These are phyloP conservation scores for Sanghuangporus sanghuang DNA, from an alignment of 1,284 basidiomycete genomes.

Conservation along the genomic window DNA sequence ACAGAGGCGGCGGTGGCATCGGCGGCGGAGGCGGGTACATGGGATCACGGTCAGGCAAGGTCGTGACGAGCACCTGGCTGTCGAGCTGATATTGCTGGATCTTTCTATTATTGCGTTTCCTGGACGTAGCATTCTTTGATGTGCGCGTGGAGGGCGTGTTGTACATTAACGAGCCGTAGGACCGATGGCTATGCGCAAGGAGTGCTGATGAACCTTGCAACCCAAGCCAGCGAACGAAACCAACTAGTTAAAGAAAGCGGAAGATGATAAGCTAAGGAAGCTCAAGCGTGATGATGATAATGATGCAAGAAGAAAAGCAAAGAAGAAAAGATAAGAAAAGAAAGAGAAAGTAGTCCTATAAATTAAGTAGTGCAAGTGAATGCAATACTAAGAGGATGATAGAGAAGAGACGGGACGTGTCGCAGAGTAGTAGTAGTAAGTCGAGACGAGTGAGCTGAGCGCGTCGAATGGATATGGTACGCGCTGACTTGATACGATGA, in stretches of 20 bases:
- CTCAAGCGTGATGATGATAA: not conserved
- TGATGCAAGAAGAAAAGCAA: not conserved
- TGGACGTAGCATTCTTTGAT: constrained; percentile 17
- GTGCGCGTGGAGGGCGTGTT: constrained; percentile 19
- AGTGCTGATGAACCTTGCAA: not conserved
- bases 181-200: constrained; percentile 1
- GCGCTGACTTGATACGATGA: not conserved
- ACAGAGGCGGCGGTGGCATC: not conserved
- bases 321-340: not conserved
- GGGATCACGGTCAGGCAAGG: not conserved
- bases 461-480: not conserved
- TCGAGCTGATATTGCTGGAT: not conserved
- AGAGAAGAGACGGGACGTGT: not conserved
- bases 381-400: not conserved
- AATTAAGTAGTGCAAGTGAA: constrained; percentile 11
- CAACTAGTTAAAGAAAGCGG: not conserved
- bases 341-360: constrained; percentile 11
- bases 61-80: constrained; percentile 7
- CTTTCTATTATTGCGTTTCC: constrained; percentile 14
- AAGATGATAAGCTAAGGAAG: not conserved
- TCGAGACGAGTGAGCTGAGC: too few relatives aligned
- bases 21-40: not conserved
- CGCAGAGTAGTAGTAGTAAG: not conserved
- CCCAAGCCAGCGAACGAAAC: not conserved
- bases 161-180: constrained; percentile 15